Base-by-base conservation (phyloP, 164 flowering plant species). In the Chimonanthus praecox region DNA sequence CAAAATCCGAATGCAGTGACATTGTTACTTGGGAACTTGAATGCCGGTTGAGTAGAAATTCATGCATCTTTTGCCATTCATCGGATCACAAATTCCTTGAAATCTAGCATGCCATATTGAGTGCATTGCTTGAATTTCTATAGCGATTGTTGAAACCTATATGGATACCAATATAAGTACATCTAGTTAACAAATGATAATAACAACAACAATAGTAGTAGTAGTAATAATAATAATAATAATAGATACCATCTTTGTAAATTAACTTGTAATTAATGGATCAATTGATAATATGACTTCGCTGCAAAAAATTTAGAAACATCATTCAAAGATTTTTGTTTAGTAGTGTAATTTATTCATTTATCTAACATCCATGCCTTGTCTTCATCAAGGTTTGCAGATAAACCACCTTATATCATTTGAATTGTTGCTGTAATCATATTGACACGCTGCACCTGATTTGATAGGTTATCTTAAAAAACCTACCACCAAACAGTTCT, bases 401-500 rank as follows among this genome's bases (percentile, higher is more conserved):
- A 33, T 33, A 33, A 33, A 33, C 33, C 33, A 21, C 33, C 33
- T 21, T 33, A 33, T 33, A 33, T 33, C 33, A 33, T 33, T 33
- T 33, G 33, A 54, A 54, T 54, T 69, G 64, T 16, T 48, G 8
- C 21, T 69, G 33, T 4, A 10, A 54, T 54, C 60, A 54, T 63
- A 45, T 49, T 48, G 13, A 58, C 47, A 49, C 47, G 47, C 45
- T 33, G 50, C 33, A 43, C 13, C 47, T 68, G 65, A 33, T 68
- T 11, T 64, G 47, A 71, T 82, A 95, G 99, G 97, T 92, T 64
- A n/a, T 88, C 70, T 86, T 95, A 1, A 95, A 95, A 84, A 91
- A 92, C 79, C 91, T 95, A 67, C 99, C 98, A 4, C 99, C 98
- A 72, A 95, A 82, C 82, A 91, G 86, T 80, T 75, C 96, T 49